Conservation (phyloP, 495 filamentous ascomycete species). For the Aspergillus egyptiacus region DNA sequence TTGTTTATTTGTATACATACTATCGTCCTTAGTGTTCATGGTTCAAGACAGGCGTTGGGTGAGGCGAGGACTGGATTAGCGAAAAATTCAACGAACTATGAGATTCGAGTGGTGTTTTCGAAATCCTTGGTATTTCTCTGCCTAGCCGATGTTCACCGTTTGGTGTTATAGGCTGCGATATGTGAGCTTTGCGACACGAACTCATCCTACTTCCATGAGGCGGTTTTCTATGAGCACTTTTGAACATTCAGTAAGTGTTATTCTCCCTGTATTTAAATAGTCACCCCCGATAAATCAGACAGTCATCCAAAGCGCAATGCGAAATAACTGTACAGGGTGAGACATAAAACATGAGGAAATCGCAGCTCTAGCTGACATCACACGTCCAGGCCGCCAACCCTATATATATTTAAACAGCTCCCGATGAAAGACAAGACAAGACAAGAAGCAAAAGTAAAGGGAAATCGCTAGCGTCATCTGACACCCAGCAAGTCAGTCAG, state of each 20-base stretch:
- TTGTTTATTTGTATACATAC: neutral
- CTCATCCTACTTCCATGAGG: too few species aligned
- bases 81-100: neutral
- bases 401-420: conserved; percentile 1
- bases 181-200: too few species aligned
- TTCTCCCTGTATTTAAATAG: neutral
- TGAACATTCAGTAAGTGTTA: neutral
- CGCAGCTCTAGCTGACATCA: neutral
- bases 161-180: too few species aligned
- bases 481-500: too few species aligned
- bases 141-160: too few species aligned
- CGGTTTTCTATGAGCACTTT: too few species aligned
- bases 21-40: neutral
- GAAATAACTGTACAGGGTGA: neutral
- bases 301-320: neutral
- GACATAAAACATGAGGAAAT: neutral
- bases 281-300: neutral
- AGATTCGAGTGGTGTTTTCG: neutral
- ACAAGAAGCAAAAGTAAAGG: neutral
- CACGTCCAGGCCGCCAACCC: neutral
- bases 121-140: too few species aligned
- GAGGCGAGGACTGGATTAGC: neutral
- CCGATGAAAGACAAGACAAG: neutral
- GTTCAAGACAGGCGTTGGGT: neutral
- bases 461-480: neutral